Evolutionary conservation across 139 green algal genomes (phyloP).

Genomic region (Limnomonas spitsbergensis): DNA sequence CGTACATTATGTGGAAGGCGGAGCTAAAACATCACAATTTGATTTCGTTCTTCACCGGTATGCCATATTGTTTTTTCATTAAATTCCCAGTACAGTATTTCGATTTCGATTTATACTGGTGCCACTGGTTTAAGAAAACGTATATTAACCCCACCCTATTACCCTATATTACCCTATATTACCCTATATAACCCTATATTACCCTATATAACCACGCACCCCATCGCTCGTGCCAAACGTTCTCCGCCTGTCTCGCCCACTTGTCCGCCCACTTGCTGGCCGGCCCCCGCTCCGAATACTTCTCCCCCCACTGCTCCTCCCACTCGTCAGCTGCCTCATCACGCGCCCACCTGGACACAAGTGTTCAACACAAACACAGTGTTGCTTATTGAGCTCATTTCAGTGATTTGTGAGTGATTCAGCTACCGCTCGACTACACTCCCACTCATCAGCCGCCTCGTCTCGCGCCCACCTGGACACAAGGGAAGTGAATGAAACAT

Average conservation of each 20-base stretch:
- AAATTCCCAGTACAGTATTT: no score
- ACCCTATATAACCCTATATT: no score
- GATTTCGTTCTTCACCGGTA: no score
- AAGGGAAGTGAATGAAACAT: background rate
- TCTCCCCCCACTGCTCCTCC: constrained; percentile 89
- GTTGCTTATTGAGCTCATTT: background rate
- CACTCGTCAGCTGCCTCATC: constrained; percentile 68
- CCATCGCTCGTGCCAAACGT: constrained; percentile 89
- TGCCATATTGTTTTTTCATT: no score
- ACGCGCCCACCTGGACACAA: constrained; percentile 37
- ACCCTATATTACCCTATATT: no score
- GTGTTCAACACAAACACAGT: background rate
- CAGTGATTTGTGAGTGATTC: background rate
- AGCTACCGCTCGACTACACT: constrained; percentile 16
- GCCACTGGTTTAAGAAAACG: no score
- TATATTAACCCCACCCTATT: no score
- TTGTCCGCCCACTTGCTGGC: constrained; percentile 85
- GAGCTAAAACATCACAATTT: no score
- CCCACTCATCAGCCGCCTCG: constrained; percentile 72
- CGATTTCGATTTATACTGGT: no score
- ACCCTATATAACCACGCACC: no score
- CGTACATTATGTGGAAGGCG: no score
- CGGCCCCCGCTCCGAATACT: constrained; percentile 52
- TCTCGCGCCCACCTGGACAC: constrained; percentile 38
- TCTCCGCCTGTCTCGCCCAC: constrained; percentile 68